Base-by-base conservation (phyloP, 352 stramenopile genomes). In the Phytophthora cryptogea region DNA sequence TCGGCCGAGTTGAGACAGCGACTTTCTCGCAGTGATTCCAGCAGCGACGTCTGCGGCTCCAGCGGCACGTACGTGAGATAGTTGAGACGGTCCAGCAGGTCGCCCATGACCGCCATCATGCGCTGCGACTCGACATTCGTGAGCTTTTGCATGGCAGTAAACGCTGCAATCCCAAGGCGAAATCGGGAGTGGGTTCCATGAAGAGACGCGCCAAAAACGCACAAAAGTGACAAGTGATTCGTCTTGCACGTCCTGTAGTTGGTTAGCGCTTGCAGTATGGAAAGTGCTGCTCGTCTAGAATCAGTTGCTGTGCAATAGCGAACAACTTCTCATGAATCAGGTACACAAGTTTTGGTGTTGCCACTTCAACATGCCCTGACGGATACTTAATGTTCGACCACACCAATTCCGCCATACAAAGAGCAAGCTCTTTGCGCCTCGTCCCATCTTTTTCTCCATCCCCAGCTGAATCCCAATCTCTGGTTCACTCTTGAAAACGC, bases 111-210 rank as follows among this genome's bases (percentile, higher is more conserved):
- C 51, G 81, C 74, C 83, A 95, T 92, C 75, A 95, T 86, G 39
- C 84, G 79, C 72, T 95, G 84, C 14, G 86, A 93, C 68, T 95
- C 86, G 37, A 95, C 86, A 70, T 93, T 92, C 53, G 83, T 94
- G 36, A 95, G 68, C 72, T 95, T 95, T 36, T 95, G 81, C 86
- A 95, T 95, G 54, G 51, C 26, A 10, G 20, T 17, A 36, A 32
- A 26, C 17, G 23, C 26, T 48, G 41, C 23, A 20, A 23, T 16
- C 54, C 43, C 8, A 26, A 14, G 14, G 13, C 27, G 46, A 3
- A 43, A 52, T 50, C 42, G 32, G 31, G 41, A 47, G 46, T 59
- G 48, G 20, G 20, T 23, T 23, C 20, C 40, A 28, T 46, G 41
- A 65, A 65, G 51, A 54, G 51, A 23, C 52, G 51, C 51, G 33